Base-by-base conservation (phyloP, 2,329 filamentous ascomycete genomes). In the Monosporascus sp. region DNA sequence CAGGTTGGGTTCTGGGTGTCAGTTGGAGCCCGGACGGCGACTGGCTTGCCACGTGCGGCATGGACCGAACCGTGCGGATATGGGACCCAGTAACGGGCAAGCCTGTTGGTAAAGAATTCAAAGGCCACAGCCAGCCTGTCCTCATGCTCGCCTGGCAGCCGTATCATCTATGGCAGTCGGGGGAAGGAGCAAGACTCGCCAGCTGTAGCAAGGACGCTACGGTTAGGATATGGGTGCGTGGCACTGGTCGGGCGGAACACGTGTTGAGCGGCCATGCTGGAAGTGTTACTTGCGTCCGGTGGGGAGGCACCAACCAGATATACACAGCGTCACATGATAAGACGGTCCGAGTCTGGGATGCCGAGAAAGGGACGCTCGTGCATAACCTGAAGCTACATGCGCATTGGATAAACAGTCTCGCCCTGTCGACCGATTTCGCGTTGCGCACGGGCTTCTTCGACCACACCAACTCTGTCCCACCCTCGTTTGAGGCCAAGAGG, bases 371-470 rank as follows among this genome's bases (percentile, higher is more conserved):
- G 31, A 90, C 86, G 2, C 76, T 97, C 22, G 76, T 90, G 50
- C 89, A 94, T 68, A 92, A 87, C 0, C 76, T 97, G 8, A 83
- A 82, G 20, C 79, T 87, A 2, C 95, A 99, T 67, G 90, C 89
- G 0, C 94, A 97, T 68, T 96, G 93, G 84, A 89, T 99, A 31
- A 99, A 99, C 67, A 90, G 97, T 66, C 81, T 99, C 22, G 91
- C 94, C 0, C 79, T 99, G 5, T 97, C 91, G 0, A 97, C 91
- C 4, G 94, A 97, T 65, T 94, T 92, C 65, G 91, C 88, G 2
- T 77, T 97, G 37, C 82, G 91, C 49, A 97, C 92, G 0, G 87
- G 83, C 1, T 99, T 87, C 72, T 88, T 89, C 66, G 93, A 97
- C 65, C 91, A 97, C 69, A 85, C 85, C 17, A 81, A 83, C 57